Evolutionary conservation across 2,329 filamentous ascomycete species (phyloP).

Genomic region (Colletotrichum australisinense): DNA sequence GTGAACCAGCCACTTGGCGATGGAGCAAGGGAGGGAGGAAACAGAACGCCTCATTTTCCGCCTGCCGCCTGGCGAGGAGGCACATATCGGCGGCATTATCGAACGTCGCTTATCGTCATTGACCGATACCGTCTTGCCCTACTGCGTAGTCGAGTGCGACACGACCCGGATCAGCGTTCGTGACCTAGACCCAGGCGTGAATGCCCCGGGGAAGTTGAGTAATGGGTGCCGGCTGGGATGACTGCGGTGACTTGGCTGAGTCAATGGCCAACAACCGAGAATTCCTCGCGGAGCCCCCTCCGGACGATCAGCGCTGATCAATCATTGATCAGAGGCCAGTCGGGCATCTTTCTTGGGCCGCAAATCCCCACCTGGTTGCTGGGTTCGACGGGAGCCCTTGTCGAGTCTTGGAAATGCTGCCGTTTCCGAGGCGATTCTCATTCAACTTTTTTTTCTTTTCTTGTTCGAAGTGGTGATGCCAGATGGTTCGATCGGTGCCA

Average conservation of each 20-base stretch:
- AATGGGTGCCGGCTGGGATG: background rate
- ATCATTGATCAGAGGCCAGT: background rate
- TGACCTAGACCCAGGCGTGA: background rate
- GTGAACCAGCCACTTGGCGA: conserved; percentile 3
- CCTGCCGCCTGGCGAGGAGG: background rate
- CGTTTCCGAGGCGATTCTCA: background rate
- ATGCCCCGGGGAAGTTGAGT: background rate
- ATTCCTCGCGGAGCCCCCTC: background rate
- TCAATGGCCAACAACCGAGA: background rate
- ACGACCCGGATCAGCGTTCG: background rate
- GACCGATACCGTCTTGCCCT: background rate
- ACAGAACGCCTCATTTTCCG: background rate
- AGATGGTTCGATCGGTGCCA: background rate
- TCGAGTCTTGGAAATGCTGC: background rate
- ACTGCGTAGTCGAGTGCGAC: background rate
- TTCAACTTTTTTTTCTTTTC: background rate
- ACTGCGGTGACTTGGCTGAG: background rate
- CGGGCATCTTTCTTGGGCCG: background rate
- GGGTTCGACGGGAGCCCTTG: background rate
- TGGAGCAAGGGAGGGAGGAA: conserved; percentile 22
- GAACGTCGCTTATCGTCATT: conserved; percentile 4
- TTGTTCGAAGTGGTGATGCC: background rate
- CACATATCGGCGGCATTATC: conserved; percentile 11
- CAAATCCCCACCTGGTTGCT: background rate
- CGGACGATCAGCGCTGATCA: conserved; percentile 16